A percentile compares a stretch with the other conserved stretches of the same genome.
phyloP scores from a whole-genome alignment of 352 stramenopile genomes.

The Phytophthora pseudosyringae region DNA sequence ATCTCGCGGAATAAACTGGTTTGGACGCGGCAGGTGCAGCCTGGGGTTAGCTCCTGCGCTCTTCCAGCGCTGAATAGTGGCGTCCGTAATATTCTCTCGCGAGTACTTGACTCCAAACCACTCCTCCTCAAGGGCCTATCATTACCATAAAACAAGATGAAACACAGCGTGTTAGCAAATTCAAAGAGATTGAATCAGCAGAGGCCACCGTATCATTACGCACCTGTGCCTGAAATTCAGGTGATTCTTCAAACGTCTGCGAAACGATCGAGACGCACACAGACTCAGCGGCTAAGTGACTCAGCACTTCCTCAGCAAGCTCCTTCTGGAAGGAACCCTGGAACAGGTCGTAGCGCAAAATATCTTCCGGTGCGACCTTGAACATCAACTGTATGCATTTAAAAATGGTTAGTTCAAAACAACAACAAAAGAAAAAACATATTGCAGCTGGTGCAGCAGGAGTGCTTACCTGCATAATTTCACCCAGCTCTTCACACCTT shows the following conservation, averaged over 20 bases:
- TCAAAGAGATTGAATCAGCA: not conserved
- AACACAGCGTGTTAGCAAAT: constrained; percentile 5
- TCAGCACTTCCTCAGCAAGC: constrained; percentile 48
- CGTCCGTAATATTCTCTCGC: constrained; percentile 44
- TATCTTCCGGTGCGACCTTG: constrained; percentile 53
- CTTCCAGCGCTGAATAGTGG: constrained; percentile 49
- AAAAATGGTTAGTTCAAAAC: constrained; percentile 14
- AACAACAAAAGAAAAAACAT: not conserved
- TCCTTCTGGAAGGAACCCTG: constrained; percentile 57
- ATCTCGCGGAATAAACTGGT: constrained; percentile 77
- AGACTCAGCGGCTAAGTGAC: constrained; percentile 53
- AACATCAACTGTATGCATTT: constrained; percentile 54
- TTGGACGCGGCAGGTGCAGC: constrained; percentile 61
- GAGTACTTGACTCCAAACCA: constrained; percentile 76
- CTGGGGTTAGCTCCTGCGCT: constrained; percentile 41
- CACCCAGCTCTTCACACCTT: constrained; percentile 70
- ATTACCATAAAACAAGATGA: not conserved
- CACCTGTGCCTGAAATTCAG: constrained; percentile 50
- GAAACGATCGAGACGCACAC: constrained; percentile 66
- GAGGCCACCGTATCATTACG: not conserved
- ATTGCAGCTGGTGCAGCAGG: not conserved
- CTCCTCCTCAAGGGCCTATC: constrained; percentile 49
- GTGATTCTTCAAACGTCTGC: constrained; percentile 41
- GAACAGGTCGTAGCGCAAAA: constrained; percentile 72
- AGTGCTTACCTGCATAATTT: constrained; percentile 69